Evolutionary conservation across 306 rosid genomes (phyloP).

Genomic region (Corylus heterophylla): DNA sequence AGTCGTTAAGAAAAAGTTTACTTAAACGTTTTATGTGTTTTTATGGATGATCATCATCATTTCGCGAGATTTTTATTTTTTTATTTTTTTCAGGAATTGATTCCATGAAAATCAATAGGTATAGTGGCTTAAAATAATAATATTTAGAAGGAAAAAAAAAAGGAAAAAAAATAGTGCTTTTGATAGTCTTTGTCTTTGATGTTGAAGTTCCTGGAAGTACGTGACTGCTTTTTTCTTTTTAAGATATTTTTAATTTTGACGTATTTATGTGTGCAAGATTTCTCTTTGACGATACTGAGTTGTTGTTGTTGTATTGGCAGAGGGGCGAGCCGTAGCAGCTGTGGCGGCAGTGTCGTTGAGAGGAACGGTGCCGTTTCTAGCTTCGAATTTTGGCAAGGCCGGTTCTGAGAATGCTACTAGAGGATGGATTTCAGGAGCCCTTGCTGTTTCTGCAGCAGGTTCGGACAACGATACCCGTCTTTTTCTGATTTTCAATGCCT

Average conservation of each 20-base stretch:
- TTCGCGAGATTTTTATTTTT: too few relatives aligned
- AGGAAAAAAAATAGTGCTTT: neutral
- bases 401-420: constrained; percentile 49
- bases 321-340: constrained; percentile 64
- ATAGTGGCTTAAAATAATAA: neutral
- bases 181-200: neutral
- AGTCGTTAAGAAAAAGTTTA: neutral
- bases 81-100: too few relatives aligned
- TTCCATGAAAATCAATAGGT: too few relatives aligned
- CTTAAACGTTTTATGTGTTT: neutral
- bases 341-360: constrained; percentile 58
- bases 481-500: neutral
- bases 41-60: neutral
- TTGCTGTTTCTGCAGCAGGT: constrained; percentile 90
- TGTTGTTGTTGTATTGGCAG: constrained; percentile 38
- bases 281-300: neutral
- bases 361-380: constrained; percentile 41
- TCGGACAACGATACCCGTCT: neutral
- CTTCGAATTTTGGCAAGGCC: constrained; percentile 46
- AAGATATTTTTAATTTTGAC: neutral
- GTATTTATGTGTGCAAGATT: constrained; percentile 7
- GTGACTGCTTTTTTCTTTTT: neutral
- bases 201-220: neutral
- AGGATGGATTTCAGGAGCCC: constrained; percentile 72
- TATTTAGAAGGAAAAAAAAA: too few relatives aligned